Percentiles rank a stretch among this genome's conserved stretches.
Evolutionary conservation across 2,329 filamentous ascomycete species (phyloP).

Genomic region (Mycosphaerella sp.): DNA sequence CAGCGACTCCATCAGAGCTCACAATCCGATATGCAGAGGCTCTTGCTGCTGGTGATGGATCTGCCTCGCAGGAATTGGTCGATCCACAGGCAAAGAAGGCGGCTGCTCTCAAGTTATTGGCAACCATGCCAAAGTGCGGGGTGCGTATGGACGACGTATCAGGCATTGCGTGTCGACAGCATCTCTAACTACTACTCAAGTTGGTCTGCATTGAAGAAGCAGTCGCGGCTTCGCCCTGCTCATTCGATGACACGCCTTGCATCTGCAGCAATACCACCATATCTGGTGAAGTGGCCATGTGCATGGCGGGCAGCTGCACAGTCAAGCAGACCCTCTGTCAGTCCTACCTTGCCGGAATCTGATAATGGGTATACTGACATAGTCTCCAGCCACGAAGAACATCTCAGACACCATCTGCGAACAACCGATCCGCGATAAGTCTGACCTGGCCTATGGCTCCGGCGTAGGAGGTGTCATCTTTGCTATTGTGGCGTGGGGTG

Average conservation of each 20-base stretch:
- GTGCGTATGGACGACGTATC: neutral
- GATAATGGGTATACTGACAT: neutral
- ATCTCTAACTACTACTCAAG: slow-evolving; percentile 1
- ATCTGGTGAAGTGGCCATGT: neutral
- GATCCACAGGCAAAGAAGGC: slow-evolving; percentile 6
- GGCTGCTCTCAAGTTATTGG: slow-evolving; percentile 6
- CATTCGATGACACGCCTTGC: slow-evolving; percentile 4
- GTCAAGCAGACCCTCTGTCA: slow-evolving; percentile 8
- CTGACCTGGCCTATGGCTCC: neutral
- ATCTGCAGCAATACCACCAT: slow-evolving; percentile 9
- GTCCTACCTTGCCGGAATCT: neutral
- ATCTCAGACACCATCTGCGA: slow-evolving; percentile 9
- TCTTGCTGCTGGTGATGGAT: neutral
- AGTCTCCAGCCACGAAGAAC: slow-evolving; percentile 9
- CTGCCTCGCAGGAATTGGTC: neutral
- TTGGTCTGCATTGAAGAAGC: slow-evolving; percentile 3
- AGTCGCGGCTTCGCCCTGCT: slow-evolving; percentile 4
- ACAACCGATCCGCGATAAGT: slow-evolving; percentile 3
- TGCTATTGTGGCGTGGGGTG: slow-evolving; percentile 6
- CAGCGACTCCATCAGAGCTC: neutral
- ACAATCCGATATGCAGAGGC: neutral
- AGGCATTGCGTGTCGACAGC: neutral
- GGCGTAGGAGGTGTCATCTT: slow-evolving; percentile 8
- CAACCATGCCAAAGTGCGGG: slow-evolving; percentile 10
- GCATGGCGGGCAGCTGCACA: slow-evolving; percentile 4